Evolutionary conservation across 2,329 filamentous ascomycete species (phyloP).

Genomic region (Diaporthe destruens): DNA sequence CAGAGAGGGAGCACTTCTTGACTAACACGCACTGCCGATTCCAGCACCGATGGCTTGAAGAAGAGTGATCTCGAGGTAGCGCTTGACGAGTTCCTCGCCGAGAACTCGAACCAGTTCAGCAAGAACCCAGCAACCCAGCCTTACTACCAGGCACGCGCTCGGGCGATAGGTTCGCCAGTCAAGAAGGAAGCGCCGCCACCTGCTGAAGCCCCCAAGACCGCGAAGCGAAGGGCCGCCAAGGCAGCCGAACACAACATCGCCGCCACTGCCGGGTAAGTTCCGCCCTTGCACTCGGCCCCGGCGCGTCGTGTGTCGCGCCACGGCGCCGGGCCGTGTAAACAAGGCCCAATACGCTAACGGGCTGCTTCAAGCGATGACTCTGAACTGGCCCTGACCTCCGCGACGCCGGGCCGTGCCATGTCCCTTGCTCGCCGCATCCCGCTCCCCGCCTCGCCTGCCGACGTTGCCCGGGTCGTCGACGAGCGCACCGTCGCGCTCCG

Average conservation of each 20-base stretch:
- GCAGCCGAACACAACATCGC: constrained; percentile 57
- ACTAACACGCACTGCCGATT: constrained; percentile 44
- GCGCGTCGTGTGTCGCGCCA: constrained; percentile 34
- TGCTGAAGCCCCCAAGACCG: constrained; percentile 56
- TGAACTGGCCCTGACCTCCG: constrained; percentile 60
- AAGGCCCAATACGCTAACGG: constrained; percentile 30
- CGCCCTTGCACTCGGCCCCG: not conserved
- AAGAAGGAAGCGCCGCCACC: constrained; percentile 65
- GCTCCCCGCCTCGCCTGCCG: constrained; percentile 84
- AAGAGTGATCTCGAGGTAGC: constrained; percentile 84
- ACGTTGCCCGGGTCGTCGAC: constrained; percentile 82
- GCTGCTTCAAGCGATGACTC: constrained; percentile 49
- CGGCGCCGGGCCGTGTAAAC: constrained; percentile 8
- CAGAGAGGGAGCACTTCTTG: not conserved
- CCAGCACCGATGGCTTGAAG: constrained; percentile 76
- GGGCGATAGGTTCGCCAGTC: constrained; percentile 70
- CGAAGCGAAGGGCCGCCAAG: constrained; percentile 61
- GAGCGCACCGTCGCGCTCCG: constrained; percentile 75
- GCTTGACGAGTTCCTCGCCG: constrained; percentile 79
- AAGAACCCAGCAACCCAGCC: constrained; percentile 75
- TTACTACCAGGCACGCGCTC: constrained; percentile 80
- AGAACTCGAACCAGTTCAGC: constrained; percentile 75
- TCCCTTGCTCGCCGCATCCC: constrained; percentile 72
- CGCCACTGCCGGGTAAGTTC: constrained; percentile 57
- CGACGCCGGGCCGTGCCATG: constrained; percentile 65